These are phyloP conservation scores for Bjerkandera adusta DNA, from an alignment of 1,284 basidiomycete genomes.

Conservation along the genomic window DNA sequence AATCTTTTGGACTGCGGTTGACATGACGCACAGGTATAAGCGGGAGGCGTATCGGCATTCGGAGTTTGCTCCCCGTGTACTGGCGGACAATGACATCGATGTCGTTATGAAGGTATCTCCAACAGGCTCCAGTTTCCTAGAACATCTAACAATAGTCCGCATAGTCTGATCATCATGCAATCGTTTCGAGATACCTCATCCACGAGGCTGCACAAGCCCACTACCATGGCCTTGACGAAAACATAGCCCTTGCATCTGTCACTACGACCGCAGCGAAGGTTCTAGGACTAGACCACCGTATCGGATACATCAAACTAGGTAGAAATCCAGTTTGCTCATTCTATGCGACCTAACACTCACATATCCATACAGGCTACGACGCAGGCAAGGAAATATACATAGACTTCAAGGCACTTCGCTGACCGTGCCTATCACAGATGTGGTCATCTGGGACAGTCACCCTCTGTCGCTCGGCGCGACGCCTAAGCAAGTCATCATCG, in stretches of 20 bases:
- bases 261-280: conserved; percentile 63
- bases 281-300: conserved; percentile 63
- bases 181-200: conserved; percentile 63
- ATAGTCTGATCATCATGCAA: conserved; percentile 64
- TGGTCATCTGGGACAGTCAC: conserved; percentile 44
- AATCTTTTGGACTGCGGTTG: background rate
- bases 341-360: background rate
- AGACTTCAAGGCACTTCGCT: background rate
- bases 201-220: conserved; percentile 73
- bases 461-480: conserved; percentile 54
- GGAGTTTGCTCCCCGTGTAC: conserved; percentile 74
- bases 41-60: conserved; percentile 77
- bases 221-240: conserved; percentile 48
- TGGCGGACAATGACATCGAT: conserved; percentile 62
- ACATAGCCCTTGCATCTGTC: conserved; percentile 51
- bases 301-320: conserved; percentile 61
- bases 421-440: conserved; percentile 45
- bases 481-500: conserved; percentile 75
- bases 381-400: conserved; percentile 30
- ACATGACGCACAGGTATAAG: conserved; percentile 52
- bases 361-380: conserved; percentile 27
- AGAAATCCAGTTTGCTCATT: background rate
- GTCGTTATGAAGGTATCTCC: conserved; percentile 65
- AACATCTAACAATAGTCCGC: conserved; percentile 13
- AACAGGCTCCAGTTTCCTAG: background rate